Conservation (phyloP, 306 rosid genomes). For the Casuarina equisetifolia region DNA sequence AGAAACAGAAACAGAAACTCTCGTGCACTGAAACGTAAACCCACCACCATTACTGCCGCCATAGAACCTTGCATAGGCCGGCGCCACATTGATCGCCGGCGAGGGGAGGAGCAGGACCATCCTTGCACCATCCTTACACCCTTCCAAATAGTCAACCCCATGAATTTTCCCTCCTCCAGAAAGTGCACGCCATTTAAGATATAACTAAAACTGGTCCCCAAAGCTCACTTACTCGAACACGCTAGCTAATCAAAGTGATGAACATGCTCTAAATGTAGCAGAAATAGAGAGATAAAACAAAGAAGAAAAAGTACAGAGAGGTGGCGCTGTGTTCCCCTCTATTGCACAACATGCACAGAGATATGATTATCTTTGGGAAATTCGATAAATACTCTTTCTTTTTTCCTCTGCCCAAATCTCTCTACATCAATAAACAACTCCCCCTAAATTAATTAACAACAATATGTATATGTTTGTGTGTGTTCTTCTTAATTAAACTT, state of each 20-base stretch:
- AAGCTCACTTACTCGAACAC: not conserved
- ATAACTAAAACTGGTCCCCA: slow-evolving; percentile 18
- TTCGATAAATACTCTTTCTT: slow-evolving; percentile 39
- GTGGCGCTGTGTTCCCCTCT: slow-evolving; percentile 77
- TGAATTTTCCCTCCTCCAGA: not conserved
- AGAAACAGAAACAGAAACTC: not conserved
- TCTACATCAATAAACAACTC: slow-evolving; percentile 39
- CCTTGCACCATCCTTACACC: not conserved
- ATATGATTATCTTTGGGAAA: slow-evolving; percentile 41
- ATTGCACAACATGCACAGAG: slow-evolving; percentile 30
- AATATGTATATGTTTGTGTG: too few species aligned
- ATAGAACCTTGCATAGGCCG: too few species aligned
- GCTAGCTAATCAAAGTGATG: not conserved
- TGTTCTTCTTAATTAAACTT: not conserved
- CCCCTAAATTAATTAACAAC: not conserved
- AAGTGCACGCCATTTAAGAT: slow-evolving; percentile 33
- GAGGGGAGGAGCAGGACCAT: too few species aligned
- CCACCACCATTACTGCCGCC: too few species aligned
- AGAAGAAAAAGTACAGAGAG: slow-evolving; percentile 45
- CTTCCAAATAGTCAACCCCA: slow-evolving; percentile 29
- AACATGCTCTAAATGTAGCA: too few species aligned
- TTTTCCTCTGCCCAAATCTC: slow-evolving; percentile 62
- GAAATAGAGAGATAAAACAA: not conserved
- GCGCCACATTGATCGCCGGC: too few species aligned
- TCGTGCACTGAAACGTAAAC: too few species aligned